Evolutionary conservation across 75 land plant genomes (phyloP), one percentile per base, ranked within the genome.

Genomic region (Cryptomeria japonica): DNA sequence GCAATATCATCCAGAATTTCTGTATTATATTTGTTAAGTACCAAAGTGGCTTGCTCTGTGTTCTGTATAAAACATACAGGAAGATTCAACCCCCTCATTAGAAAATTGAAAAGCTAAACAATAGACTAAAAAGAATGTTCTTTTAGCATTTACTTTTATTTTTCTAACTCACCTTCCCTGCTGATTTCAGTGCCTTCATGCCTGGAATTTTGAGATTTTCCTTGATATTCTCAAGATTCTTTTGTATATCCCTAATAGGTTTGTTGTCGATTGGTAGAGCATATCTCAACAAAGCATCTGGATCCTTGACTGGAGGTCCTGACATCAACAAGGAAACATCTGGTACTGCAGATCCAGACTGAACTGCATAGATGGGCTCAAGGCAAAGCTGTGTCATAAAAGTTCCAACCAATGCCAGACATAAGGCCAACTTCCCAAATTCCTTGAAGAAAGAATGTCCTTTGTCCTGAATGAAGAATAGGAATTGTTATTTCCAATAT

Each of bases 231-330:
- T 98, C 99, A 18, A 98, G 94, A 31, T 97, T 95, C 89, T 93
- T 97, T 84, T 98, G 99, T 36, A 98, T 93, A 80, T 97, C 99
- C 90, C 94, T 95, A 19, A 98, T 94, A 13, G 97, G 93, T 38
- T 96, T 97, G 86, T 96, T 96, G 82, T 96, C 87, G 79, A 98
- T 97, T 25, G 99, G 99, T 88, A 98, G 75, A 9, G 97, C 99
- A 92, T 97, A 90, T 88, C 99, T 95, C 79, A 98, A 89, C 91
- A 98, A 91, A 2, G 98, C 94, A 53, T 92, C 91, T 0, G 99
- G 99, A 87, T 98, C 99, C 94, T 97, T 95, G 32, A 97, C 94
- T 44, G 99, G 99, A 12, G 96, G 99, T 37, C 98, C 98, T 68
- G 98, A 95, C 25, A 97, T 96, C 75, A 97, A 89, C 8, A 94